Evolutionary conservation across 148 eudicot genomes (phyloP).

Genomic region (Selenicereus undatus): DNA sequence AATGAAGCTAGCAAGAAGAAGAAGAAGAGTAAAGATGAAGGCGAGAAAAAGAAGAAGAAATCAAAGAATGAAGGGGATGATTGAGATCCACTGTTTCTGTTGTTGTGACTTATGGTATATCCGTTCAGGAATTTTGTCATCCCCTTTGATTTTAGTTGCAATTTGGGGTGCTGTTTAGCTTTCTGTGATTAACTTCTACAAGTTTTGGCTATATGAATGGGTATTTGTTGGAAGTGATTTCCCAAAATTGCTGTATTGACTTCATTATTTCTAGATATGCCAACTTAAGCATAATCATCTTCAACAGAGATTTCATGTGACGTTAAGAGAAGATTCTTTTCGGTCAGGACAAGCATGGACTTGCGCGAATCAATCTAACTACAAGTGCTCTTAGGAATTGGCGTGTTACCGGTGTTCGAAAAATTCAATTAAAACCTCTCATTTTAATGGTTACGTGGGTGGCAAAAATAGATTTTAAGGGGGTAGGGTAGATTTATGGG

Average conservation of each 20-base stretch:
- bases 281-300: no score
- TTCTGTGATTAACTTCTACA: neutral
- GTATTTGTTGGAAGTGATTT: constrained; percentile 8
- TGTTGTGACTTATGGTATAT: neutral
- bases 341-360: no score
- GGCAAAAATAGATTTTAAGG: no score
- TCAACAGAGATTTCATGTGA: no score
- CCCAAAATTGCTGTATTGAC: neutral
- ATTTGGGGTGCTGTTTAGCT: neutral
- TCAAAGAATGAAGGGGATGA: constrained; percentile 33
- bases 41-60: constrained; percentile 60
- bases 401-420: no score
- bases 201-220: neutral
- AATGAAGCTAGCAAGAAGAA: constrained; percentile 20
- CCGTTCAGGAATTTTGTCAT: neutral
- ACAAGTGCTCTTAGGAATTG: no score
- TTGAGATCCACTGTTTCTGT: neutral
- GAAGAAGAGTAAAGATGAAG: neutral
- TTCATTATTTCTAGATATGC: neutral
- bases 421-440: no score
- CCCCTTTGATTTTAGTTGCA: constrained; percentile 5
- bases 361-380: no score
- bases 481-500: no score
- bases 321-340: no score
- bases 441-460: no score